Percentiles rank a stretch among this genome's conserved stretches.
phyloP scores from a whole-genome alignment of 441 rosid species.

The Erodium moschatum region DNA sequence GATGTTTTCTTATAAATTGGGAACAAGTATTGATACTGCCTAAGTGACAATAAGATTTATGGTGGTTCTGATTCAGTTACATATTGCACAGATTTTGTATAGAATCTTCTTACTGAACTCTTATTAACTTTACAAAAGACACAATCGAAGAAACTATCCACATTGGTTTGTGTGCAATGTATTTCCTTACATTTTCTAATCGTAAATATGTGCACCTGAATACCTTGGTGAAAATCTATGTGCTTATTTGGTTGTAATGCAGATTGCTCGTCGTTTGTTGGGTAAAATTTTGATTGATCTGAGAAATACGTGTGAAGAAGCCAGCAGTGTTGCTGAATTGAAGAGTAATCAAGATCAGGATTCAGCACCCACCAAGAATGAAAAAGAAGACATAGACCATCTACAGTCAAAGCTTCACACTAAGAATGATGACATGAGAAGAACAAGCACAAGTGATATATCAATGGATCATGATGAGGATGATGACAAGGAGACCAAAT shows the following conservation, averaged over 20 bases:
- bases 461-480: constrained; percentile 82
- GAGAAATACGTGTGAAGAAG: constrained; percentile 95
- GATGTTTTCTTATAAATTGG: no score
- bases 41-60: no score
- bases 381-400: constrained; percentile 45
- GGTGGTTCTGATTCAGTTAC: no score
- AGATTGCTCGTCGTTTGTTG: constrained; percentile 96
- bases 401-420: constrained; percentile 43
- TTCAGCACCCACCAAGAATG: constrained; percentile 31
- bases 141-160: no score
- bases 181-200: no score
- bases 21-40: no score
- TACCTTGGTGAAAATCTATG: no score
- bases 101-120: no score
- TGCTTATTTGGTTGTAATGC: constrained; percentile 17
- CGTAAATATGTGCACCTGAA: no score
- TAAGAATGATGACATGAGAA: constrained; percentile 56
- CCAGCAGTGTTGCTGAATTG: constrained; percentile 77
- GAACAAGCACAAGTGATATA: constrained; percentile 58
- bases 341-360: constrained; percentile 66
- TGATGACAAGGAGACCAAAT: constrained; percentile 91
- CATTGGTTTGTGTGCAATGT: background rate
- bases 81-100: no score
- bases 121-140: no score
- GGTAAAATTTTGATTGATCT: constrained; percentile 94